phyloP scores from a whole-genome alignment of 192 early-diverging fungal genomes.

The Dissophora globulifera region DNA sequence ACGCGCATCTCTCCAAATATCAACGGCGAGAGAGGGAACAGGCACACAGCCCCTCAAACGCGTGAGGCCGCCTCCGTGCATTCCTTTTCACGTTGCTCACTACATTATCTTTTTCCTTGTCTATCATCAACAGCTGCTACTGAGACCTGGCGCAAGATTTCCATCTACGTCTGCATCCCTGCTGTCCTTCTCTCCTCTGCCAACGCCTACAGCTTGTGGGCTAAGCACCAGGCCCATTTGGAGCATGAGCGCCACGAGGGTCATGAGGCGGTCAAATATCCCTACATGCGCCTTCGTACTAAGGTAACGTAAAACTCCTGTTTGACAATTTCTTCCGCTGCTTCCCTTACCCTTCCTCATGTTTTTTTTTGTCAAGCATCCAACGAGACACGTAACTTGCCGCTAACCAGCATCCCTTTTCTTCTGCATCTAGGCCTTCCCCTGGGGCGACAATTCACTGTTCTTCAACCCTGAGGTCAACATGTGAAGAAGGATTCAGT shows the following conservation, averaged over 20 bases:
- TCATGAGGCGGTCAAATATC: constrained; percentile 49
- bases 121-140: constrained; percentile 48
- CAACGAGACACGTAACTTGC: too few species aligned
- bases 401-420: too few species aligned
- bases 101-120: too few species aligned
- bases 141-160: constrained; percentile 57
- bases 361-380: neutral
- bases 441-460: constrained; percentile 53
- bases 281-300: constrained; percentile 53
- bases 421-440: constrained; percentile 41
- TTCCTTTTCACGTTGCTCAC: too few species aligned
- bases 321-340: too few species aligned
- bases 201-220: constrained; percentile 52
- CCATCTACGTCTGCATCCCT: constrained; percentile 52
- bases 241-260: constrained; percentile 52
- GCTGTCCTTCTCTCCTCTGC: constrained; percentile 39
- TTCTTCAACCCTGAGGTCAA: constrained; percentile 53
- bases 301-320: constrained; percentile 33
- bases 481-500: constrained; percentile 27
- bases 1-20: too few species aligned
- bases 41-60: too few species aligned
- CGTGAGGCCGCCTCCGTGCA: too few species aligned
- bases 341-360: neutral
- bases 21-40: too few species aligned
- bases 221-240: constrained; percentile 56